Conservation (phyloP, 2,329 filamentous ascomycete genomes). For the Helotiales sp. region DNA sequence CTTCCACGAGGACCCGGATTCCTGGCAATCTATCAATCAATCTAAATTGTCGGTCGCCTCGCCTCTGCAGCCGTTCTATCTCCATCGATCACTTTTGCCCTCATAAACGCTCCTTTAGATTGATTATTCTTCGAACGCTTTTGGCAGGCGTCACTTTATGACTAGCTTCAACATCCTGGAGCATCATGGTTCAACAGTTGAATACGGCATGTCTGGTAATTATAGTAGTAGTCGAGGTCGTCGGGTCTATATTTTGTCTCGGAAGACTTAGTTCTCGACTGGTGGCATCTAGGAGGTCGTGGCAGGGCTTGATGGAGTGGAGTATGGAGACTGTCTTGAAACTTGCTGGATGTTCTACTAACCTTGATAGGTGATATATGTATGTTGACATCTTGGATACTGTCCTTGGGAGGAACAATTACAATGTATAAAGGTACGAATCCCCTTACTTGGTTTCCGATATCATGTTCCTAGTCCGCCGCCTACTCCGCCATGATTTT, state of each 20-base stretch:
- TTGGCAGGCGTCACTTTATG: not conserved
- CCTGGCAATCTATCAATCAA: not conserved
- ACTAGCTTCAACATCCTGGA: not conserved
- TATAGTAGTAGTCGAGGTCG: conserved; percentile 20
- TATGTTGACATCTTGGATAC: conserved; percentile 27
- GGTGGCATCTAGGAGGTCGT: conserved; percentile 15
- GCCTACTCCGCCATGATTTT: not conserved
- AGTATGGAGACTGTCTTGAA: conserved; percentile 13
- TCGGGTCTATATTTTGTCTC: conserved; percentile 27
- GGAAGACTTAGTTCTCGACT: conserved; percentile 24
- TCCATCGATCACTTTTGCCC: not conserved
- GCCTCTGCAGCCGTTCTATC: not conserved
- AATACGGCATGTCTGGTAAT: conserved; percentile 29
- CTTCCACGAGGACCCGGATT: not conserved
- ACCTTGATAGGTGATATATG: conserved; percentile 26
- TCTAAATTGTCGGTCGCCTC: not conserved
- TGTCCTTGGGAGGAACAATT: conserved; percentile 10
- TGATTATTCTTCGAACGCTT: not conserved
- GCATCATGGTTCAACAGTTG: conserved; percentile 41
- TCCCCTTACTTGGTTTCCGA: not conserved
- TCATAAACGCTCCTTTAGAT: not conserved
- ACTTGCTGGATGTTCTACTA: not conserved
- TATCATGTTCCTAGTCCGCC: not conserved
- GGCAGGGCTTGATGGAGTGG: conserved; percentile 30
- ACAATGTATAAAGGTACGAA: conserved; percentile 15